Percentiles rank a stretch among this genome's conserved stretches.
Conservation (phyloP, 495 filamentous ascomycete species). For the Penicillium antarcticum region DNA sequence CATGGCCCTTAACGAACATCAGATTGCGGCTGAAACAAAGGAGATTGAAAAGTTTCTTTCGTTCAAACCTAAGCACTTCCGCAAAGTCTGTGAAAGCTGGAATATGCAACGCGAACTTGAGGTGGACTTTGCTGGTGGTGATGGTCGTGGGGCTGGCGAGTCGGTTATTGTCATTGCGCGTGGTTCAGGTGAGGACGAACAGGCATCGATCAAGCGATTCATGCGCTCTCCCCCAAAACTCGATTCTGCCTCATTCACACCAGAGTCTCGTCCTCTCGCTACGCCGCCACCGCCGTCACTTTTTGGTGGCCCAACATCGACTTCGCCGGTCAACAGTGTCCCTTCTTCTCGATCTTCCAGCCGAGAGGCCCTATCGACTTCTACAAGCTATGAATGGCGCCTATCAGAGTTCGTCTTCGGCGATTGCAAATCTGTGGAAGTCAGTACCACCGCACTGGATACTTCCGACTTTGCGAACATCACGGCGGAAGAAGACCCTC, state of each 20-base stretch:
- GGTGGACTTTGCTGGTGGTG: slow-evolving; percentile 85
- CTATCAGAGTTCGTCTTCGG: slow-evolving; percentile 56
- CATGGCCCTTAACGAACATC: slow-evolving; percentile 66
- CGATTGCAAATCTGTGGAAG: slow-evolving; percentile 47
- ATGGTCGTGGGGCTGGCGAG: slow-evolving; percentile 70
- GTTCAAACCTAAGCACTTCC: slow-evolving; percentile 75
- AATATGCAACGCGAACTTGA: slow-evolving; percentile 85
- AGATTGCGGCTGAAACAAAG: slow-evolving; percentile 68
- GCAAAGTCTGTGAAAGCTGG: slow-evolving; percentile 78
- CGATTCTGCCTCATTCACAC: slow-evolving; percentile 9
- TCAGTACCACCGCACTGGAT: slow-evolving; percentile 77
- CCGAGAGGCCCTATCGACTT: slow-evolving; percentile 5
- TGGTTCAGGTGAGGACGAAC: slow-evolving; percentile 56
- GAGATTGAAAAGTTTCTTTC: slow-evolving; percentile 76
- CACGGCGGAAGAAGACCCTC: slow-evolving; percentile 72
- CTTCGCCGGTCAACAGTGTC: slow-evolving; percentile 5
- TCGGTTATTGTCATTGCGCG: slow-evolving; percentile 69
- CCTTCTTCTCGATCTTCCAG: slow-evolving; percentile 31
- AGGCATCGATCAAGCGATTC: slow-evolving; percentile 50
- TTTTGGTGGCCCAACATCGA: slow-evolving; percentile 32
- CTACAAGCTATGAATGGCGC: slow-evolving; percentile 52
- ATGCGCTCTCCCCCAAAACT: slow-evolving; percentile 23
- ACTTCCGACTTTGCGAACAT: slow-evolving; percentile 66
- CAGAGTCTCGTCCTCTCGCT: not conserved
- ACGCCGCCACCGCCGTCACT: slow-evolving; percentile 22